Evolutionary conservation across 202 grass and related monocot genomes (phyloP).

Genomic region (Miscanthus sacchariflorus): DNA sequence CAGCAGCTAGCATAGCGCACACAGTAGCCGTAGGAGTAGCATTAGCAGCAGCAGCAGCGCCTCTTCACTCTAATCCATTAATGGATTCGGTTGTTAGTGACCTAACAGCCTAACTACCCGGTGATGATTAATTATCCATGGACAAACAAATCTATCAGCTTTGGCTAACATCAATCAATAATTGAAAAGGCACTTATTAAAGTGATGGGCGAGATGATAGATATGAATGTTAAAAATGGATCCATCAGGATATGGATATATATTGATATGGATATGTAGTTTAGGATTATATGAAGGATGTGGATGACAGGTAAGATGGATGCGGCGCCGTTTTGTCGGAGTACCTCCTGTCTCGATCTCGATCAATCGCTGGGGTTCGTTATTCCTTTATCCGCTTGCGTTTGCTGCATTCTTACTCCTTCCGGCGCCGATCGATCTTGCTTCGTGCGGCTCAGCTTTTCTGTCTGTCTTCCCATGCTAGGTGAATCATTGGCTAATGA

Average conservation of each 20-base stretch:
- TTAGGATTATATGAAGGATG: not conserved
- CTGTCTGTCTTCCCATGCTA: not conserved
- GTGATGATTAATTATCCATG: not conserved
- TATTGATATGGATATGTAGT: not conserved
- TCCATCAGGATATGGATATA: not conserved
- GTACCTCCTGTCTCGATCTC: not conserved
- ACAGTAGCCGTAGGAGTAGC: not conserved
- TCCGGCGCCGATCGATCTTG: not conserved
- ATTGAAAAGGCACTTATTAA: not conserved
- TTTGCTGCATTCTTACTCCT: constrained; percentile 51
- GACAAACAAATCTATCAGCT: not conserved
- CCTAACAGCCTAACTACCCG: constrained; percentile 12
- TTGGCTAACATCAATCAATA: not conserved
- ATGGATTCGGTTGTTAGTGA: constrained; percentile 32
- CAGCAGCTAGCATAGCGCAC: not conserved
- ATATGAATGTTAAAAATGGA: not conserved
- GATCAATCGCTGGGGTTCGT: not conserved
- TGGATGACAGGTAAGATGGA: not conserved
- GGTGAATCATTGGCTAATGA: constrained; percentile 20
- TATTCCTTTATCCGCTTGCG: not conserved
- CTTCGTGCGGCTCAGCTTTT: not conserved
- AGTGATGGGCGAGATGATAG: not conserved
- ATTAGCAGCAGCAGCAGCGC: no score
- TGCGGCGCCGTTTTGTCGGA: constrained; percentile 22
- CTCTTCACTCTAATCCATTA: not conserved